Evolutionary conservation across 768 basidiomycete species (phyloP).

Genomic region (Vishniacozyma victoriae): DNA sequence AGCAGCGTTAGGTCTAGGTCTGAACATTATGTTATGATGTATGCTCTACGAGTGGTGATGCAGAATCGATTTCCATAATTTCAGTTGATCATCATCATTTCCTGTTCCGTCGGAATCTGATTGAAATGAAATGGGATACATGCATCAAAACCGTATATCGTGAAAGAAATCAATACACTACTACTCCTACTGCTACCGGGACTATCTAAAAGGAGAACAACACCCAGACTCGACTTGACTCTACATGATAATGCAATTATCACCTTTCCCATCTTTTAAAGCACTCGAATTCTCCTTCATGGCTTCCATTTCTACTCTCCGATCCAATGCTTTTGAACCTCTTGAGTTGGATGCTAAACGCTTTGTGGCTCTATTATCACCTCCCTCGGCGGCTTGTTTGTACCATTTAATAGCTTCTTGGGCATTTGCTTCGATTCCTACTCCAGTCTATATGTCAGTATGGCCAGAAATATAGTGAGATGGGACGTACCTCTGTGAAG

Average conservation of each 20-base stretch:
- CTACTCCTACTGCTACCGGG: no score
- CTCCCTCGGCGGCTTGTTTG: slow-evolving; percentile 80
- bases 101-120: no score
- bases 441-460: slow-evolving; percentile 56
- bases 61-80: no score
- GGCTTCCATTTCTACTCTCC: slow-evolving; percentile 35
- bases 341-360: slow-evolving; percentile 57
- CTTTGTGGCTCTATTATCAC: slow-evolving; percentile 87
- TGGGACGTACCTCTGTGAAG: slow-evolving; percentile 66
- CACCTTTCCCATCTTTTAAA: slow-evolving; percentile 16
- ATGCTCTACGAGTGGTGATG: no score
- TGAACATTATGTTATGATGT: no score
- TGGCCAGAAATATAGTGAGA: neutral
- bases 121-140: no score
- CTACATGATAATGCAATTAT: slow-evolving; percentile 17
- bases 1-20: no score
- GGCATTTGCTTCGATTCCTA: slow-evolving; percentile 42
- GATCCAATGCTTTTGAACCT: slow-evolving; percentile 24
- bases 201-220: no score
- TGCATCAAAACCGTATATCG: no score
- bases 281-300: slow-evolving; percentile 5
- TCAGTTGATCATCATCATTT: no score
- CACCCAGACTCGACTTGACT: no score
- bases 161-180: no score
- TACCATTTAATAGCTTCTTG: slow-evolving; percentile 65